Conservation (phyloP, 306 rosid species). For the Aeschynomene evenia region DNA sequence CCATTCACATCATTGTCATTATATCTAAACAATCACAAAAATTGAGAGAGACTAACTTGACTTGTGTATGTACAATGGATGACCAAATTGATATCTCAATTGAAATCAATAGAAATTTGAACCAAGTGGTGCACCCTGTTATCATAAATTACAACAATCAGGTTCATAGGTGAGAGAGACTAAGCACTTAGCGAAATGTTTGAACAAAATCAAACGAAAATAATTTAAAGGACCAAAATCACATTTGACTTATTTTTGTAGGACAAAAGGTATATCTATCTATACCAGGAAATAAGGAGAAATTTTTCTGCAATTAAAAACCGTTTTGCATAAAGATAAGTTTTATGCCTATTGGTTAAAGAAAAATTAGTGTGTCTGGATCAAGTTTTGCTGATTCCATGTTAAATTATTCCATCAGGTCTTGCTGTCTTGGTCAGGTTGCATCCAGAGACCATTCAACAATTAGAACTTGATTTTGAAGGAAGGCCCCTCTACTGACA, state of each 20-base stretch:
- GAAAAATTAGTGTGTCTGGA: neutral
- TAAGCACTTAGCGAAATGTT: too few relatives aligned
- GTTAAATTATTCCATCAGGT: conserved; percentile 38
- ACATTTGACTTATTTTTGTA: too few relatives aligned
- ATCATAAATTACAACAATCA: neutral
- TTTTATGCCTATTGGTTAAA: neutral
- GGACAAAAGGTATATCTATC: too few relatives aligned
- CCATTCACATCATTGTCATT: too few relatives aligned
- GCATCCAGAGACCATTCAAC: conserved; percentile 42
- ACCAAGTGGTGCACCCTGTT: neutral
- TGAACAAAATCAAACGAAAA: too few relatives aligned
- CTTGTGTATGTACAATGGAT: too few relatives aligned
- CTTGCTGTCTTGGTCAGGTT: conserved; percentile 54
- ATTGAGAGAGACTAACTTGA: too few relatives aligned
- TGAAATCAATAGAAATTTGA: neutral
- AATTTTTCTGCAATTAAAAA: neutral
- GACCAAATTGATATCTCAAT: too few relatives aligned
- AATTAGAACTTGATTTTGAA: conserved; percentile 39
- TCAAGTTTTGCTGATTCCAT: neutral
- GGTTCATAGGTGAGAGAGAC: too few relatives aligned
- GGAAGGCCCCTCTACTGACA: conserved; percentile 27
- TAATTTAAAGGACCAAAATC: too few relatives aligned
- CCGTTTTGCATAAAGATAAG: neutral
- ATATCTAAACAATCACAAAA: too few relatives aligned
- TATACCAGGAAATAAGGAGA: too few relatives aligned